Percentiles rank a stretch among this genome's conserved stretches.
Conservation (phyloP, 352 stramenopile genomes). For the Pythium myriotylum region DNA sequence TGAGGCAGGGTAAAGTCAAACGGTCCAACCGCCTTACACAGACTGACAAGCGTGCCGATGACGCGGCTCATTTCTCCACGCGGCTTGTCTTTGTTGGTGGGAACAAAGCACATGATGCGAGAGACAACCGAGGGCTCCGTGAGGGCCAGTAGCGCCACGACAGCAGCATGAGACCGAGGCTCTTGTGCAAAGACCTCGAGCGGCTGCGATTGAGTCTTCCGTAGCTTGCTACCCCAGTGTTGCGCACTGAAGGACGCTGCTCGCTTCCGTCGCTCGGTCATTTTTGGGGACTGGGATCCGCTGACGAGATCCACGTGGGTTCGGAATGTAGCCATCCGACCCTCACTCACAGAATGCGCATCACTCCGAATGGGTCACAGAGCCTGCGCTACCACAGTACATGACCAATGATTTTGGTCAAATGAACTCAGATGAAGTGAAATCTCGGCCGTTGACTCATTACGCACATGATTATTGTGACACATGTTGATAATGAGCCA, state of each 20-base stretch:
- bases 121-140: constrained; percentile 5
- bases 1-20: constrained; percentile 7
- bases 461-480: too few species aligned
- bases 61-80: constrained; percentile 1
- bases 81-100: not conserved
- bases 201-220: not conserved
- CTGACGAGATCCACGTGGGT: too few species aligned
- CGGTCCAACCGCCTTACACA: constrained; percentile 9
- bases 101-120: constrained; percentile 9
- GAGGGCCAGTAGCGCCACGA: constrained; percentile 11
- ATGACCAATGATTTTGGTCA: too few species aligned
- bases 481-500: too few species aligned
- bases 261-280: constrained; percentile 1
- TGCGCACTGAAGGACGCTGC: not conserved
- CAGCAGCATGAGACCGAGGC: not conserved
- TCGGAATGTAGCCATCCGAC: too few species aligned
- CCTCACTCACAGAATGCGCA: too few species aligned
- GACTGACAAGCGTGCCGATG: constrained; percentile 1
- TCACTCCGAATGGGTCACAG: too few species aligned
- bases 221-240: constrained; percentile 1
- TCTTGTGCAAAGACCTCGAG: not conserved
- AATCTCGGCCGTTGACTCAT: too few species aligned
- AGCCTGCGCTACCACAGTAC: too few species aligned
- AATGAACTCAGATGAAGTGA: too few species aligned
- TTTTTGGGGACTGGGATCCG: not conserved